Evolutionary conservation across 306 rosid species (phyloP).

Genomic region (Bauhinia variegata): DNA sequence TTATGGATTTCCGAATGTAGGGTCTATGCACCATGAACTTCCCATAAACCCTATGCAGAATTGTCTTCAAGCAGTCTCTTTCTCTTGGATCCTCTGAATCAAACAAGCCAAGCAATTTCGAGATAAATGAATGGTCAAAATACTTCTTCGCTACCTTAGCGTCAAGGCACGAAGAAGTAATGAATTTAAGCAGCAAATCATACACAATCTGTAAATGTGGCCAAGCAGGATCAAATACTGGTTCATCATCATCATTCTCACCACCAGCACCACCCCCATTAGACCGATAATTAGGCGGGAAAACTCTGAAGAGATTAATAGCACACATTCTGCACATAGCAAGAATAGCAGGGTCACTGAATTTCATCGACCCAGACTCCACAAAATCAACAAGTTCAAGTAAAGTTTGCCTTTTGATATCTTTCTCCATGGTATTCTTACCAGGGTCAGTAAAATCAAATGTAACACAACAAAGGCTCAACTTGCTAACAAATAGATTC

Average conservation of each 20-base stretch:
- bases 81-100: slow-evolving; percentile 92
- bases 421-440: slow-evolving; percentile 75
- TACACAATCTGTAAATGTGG: slow-evolving; percentile 85
- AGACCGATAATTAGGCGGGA: slow-evolving; percentile 70
- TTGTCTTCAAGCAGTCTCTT: slow-evolving; percentile 82
- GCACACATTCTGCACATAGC: slow-evolving; percentile 90
- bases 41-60: slow-evolving; percentile 81
- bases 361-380: slow-evolving; percentile 53
- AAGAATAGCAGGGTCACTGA: slow-evolving; percentile 71
- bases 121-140: slow-evolving; percentile 70
- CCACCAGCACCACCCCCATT: slow-evolving; percentile 43
- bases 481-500: slow-evolving; percentile 84
- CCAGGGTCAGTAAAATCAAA: slow-evolving; percentile 78
- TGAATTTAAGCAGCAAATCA: slow-evolving; percentile 72
- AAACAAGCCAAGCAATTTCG: slow-evolving; percentile 69
- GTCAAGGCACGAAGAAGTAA: slow-evolving; percentile 68
- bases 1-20: slow-evolving; percentile 67
- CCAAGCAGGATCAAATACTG: slow-evolving; percentile 87
- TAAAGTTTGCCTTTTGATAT: slow-evolving; percentile 76
- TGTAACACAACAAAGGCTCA: slow-evolving; percentile 83
- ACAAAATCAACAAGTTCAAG: slow-evolving; percentile 84
- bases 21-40: slow-evolving; percentile 97
- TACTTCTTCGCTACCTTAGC: slow-evolving; percentile 87
- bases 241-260: slow-evolving; percentile 85
- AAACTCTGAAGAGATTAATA: slow-evolving; percentile 75